Conservation (phyloP, 176 grass and related monocot species). For the Carex scoparia region DNA sequence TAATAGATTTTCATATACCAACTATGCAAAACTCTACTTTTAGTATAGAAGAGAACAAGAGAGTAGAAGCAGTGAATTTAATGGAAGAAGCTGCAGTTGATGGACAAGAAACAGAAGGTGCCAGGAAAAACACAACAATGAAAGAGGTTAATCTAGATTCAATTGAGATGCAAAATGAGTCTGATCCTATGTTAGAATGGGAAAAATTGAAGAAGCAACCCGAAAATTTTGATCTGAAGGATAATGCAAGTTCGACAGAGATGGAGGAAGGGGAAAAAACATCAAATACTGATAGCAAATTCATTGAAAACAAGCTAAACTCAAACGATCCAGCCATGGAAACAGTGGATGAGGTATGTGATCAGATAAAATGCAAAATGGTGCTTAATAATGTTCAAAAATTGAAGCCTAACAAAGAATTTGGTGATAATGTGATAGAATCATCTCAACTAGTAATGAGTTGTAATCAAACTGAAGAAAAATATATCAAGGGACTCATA, state of each 20-base stretch:
- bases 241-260: background rate
- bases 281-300: background rate
- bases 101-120: background rate
- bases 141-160: background rate
- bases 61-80: background rate
- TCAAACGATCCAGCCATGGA: background rate
- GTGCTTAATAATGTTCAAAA: background rate
- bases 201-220: background rate
- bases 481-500: background rate
- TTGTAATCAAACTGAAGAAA: background rate
- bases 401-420: background rate
- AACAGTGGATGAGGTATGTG: slow-evolving; percentile 20
- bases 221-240: background rate
- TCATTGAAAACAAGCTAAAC: background rate
- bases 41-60: background rate
- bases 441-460: background rate
- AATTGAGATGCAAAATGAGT: background rate
- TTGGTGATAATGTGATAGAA: background rate
- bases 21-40: background rate
- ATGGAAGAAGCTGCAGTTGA: background rate
- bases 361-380: slow-evolving; percentile 10
- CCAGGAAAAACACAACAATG: background rate
- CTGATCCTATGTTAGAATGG: background rate
- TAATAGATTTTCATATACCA: background rate
- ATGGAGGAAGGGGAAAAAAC: background rate